Percentiles rank a stretch among this genome's conserved stretches.
Conservation (phyloP, 495 filamentous ascomycete species). For the Tricharina praecox region DNA sequence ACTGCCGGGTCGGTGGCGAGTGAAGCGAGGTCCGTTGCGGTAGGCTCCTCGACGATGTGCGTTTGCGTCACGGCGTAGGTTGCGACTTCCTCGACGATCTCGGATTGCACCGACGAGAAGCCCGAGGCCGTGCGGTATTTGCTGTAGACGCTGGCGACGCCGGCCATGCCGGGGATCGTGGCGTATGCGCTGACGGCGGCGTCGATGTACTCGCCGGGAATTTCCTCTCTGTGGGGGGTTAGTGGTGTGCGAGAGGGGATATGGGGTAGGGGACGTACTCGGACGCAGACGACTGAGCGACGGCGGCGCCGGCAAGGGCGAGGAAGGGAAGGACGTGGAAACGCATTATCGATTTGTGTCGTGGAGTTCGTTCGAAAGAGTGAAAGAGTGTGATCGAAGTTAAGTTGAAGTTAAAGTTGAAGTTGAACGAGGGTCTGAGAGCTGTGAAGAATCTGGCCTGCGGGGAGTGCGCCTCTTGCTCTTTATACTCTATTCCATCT, state of each 20-base stretch:
- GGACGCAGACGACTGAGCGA: not conserved
- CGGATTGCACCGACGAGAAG: not conserved
- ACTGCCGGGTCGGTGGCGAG: slow-evolving; percentile 2
- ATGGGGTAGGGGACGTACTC: not conserved
- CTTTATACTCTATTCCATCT: not conserved
- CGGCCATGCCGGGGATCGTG: not conserved
- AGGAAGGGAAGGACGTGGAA: not conserved
- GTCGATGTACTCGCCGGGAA: not conserved
- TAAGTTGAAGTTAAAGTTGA: no score
- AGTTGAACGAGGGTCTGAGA: no score
- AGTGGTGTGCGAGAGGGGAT: not conserved
- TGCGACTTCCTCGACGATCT: not conserved
- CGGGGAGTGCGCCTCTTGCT: not conserved
- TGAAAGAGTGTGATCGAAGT: slow-evolving; percentile 1
- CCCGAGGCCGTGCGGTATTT: slow-evolving; percentile 2
- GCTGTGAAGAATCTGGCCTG: not conserved
- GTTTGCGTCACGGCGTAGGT: not conserved
- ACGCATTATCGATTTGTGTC: not conserved
- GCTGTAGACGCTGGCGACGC: not conserved
- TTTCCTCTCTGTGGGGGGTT: no score
- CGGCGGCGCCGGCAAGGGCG: not conserved
- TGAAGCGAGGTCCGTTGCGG: not conserved
- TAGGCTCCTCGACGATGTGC: not conserved
- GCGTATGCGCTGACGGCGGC: not conserved
- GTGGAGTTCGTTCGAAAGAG: not conserved